Percentiles rank a stretch among this genome's conserved stretches.
Conservation (phyloP, 202 grass and related monocot genomes). For the Bolboschoenoplectus hybrid region DNA sequence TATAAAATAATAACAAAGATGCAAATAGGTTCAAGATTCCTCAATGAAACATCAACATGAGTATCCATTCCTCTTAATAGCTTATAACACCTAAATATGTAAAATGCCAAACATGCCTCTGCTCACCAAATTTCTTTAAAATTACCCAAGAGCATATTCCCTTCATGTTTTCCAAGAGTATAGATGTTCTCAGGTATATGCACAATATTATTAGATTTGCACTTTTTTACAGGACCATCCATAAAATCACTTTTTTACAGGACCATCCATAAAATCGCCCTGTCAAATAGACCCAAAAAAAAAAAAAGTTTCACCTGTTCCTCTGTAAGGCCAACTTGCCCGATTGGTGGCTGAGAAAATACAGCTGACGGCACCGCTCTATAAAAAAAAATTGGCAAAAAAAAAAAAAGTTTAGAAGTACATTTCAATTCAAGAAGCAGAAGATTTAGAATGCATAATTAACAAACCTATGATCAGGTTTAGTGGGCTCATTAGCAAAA, state of each 20-base stretch:
- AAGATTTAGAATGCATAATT: slow-evolving; percentile 33
- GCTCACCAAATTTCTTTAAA: neutral
- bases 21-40: slow-evolving; percentile 29
- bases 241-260: neutral
- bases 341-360: slow-evolving; percentile 79
- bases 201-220: neutral
- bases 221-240: neutral
- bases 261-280: neutral
- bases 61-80: neutral
- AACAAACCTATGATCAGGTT: slow-evolving; percentile 84
- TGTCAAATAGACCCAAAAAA: neutral
- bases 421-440: slow-evolving; percentile 1
- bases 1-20: slow-evolving; percentile 16
- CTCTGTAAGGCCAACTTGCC: slow-evolving; percentile 77
- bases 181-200: neutral
- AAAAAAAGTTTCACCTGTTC: slow-evolving; percentile 47
- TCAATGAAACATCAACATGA: slow-evolving; percentile 2
- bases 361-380: slow-evolving; percentile 75
- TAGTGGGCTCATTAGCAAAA: slow-evolving; percentile 74
- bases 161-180: neutral
- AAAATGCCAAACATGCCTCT: neutral
- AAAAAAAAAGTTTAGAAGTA: slow-evolving; percentile 24
- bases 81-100: neutral
- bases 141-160: neutral
- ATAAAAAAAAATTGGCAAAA: slow-evolving; percentile 39